Evolutionary conservation across 1,139 yeast species (phyloP).

Genomic region (Saccharomyces pastorianus): DNA sequence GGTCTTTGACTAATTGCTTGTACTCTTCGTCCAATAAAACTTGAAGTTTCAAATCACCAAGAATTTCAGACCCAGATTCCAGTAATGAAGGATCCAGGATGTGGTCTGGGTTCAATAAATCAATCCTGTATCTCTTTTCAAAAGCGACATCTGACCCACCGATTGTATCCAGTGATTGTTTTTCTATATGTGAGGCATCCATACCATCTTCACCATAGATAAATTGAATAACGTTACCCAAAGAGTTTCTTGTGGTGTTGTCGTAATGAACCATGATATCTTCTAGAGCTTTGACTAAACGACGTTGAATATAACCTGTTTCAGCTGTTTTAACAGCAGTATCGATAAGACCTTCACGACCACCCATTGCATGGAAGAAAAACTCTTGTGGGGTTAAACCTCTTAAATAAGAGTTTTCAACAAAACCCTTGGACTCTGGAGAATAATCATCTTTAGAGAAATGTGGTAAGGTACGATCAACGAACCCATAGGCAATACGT

Average conservation of each 20-base stretch:
- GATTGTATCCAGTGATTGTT: slow-evolving; percentile 88
- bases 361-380: slow-evolving; percentile 99
- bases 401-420: slow-evolving; percentile 92
- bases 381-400: slow-evolving; percentile 98
- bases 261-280: slow-evolving; percentile 99
- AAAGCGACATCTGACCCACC: slow-evolving; percentile 89
- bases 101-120: slow-evolving; percentile 63
- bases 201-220: slow-evolving; percentile 98
- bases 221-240: slow-evolving; percentile 93
- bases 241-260: slow-evolving; percentile 95
- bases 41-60: slow-evolving; percentile 84
- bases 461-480: slow-evolving; percentile 96
- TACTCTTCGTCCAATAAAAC: slow-evolving; percentile 76
- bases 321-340: slow-evolving; percentile 98
- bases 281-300: slow-evolving; percentile 95
- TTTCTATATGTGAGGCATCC: slow-evolving; percentile 96
- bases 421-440: slow-evolving; percentile 96
- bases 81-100: slow-evolving; percentile 63
- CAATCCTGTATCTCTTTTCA: slow-evolving; percentile 78
- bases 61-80: slow-evolving; percentile 84
- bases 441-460: slow-evolving; percentile 97
- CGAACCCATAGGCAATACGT: slow-evolving; percentile 96
- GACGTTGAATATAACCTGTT: slow-evolving; percentile 98
- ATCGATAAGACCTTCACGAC: slow-evolving; percentile 99
- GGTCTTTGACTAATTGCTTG: slow-evolving; percentile 65